Evolutionary conservation across 2,329 filamentous ascomycete genomes (phyloP), one percentile per base, ranked within the genome.

Genomic region (Malbranchea cinnamomea): DNA sequence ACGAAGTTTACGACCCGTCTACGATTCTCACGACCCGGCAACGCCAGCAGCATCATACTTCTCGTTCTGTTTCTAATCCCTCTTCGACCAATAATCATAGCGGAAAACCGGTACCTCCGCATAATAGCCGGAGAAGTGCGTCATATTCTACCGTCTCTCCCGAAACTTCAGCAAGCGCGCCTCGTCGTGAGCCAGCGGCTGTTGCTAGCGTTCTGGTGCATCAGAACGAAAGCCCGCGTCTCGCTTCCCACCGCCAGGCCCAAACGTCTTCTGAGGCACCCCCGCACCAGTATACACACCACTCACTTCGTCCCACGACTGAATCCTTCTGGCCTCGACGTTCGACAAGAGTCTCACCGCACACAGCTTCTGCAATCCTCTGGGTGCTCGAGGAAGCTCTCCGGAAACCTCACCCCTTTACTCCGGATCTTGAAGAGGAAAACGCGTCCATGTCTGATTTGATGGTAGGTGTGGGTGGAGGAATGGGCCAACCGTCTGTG

Each of bases 401-500:
- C 42, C 78, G 85, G 26, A 71, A 77, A 26, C 84, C 87, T 2
- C 70, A 83, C 41, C 63, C 73, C 28, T 91, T 95, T 57, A 91
- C 84, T 6, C 68, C 79, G 14, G 84, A 93, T 55, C 60, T 76
- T 43, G 68, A 76, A 37, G 89, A 98, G 65, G 81, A 92, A 62
- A 78, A 81, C 68, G 81, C 85, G 43, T 71, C 73, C 47, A 95
- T 98, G 85, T 79, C 85, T 44, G 85, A 93, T 53, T 65, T 93
- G 44, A 66, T 71, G 48, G 14, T 14, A 18, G 20, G 11, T 10
- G 28, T 11, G 3, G 21, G 16, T 24, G 28, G 26, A 12, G 28
- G n/a, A 35, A 49, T 35, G 49, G 47, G 32, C 41, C 52, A 30
- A 35, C 31, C 32, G 44, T 43, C 48, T 10, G 8, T 69, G 68